These are phyloP conservation scores for Corinectria fuckeliana DNA, from an alignment of 2,329 filamentous ascomycete species.

Conservation along the genomic window DNA sequence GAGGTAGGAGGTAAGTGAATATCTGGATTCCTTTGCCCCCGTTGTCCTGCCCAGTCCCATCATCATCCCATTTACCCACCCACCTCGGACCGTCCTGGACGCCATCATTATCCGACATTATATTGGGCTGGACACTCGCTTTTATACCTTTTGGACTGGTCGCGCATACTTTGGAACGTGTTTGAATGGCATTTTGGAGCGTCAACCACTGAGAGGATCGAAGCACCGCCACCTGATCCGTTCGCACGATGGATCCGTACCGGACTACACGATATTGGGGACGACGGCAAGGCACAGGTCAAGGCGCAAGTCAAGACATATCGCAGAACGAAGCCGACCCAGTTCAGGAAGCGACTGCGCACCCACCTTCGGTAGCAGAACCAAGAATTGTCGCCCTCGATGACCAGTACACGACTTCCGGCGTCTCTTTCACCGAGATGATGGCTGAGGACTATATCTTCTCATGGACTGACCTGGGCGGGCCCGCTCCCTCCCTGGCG, in stretches of 20 bases:
- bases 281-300: background rate
- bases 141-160: background rate
- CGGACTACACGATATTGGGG: background rate
- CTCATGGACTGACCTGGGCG: background rate
- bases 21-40: slow-evolving; percentile 9
- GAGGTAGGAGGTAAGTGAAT: slow-evolving; percentile 46
- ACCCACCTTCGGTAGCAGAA: too few relatives aligned
- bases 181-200: background rate
- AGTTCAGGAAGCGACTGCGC: background rate
- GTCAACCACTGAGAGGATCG: background rate
- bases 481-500: background rate
- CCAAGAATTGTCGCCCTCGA: background rate
- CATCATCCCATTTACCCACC: slow-evolving; percentile 14
- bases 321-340: background rate
- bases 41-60: slow-evolving; percentile 7
- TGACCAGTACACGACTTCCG: background rate
- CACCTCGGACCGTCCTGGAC: slow-evolving; percentile 9
- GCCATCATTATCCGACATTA: slow-evolving; percentile 7
- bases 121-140: background rate
- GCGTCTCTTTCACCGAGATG: background rate
- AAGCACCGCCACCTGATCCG: background rate
- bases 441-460: background rate
- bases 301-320: background rate
- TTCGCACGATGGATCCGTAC: slow-evolving; percentile 4
- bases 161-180: background rate